Evolutionary conservation across 2,329 filamentous ascomycete species (phyloP).

Genomic region (Fusarium robinianum): DNA sequence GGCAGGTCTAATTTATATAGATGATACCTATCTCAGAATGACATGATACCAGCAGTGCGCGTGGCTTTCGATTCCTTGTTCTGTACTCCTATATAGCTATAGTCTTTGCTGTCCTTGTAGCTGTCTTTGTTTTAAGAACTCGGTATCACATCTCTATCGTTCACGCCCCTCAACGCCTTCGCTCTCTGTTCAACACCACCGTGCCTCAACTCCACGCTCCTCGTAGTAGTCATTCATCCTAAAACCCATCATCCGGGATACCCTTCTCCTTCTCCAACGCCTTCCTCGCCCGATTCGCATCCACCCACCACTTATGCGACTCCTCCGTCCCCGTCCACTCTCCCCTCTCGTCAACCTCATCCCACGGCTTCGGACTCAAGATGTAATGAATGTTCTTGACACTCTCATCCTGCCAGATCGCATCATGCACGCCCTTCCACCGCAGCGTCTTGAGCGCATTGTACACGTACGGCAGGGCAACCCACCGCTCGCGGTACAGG

Average conservation of each 20-base stretch:
- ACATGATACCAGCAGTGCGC: constrained; percentile 15
- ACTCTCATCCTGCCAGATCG: constrained; percentile 61
- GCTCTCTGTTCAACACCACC: constrained; percentile 3
- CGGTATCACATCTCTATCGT: too few relatives aligned
- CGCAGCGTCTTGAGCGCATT: constrained; percentile 67
- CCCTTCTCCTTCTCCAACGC: constrained; percentile 46
- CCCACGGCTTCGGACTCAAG: constrained; percentile 65
- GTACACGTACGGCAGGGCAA: constrained; percentile 62
- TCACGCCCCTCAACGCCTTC: constrained; percentile 6
- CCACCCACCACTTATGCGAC: constrained; percentile 61
- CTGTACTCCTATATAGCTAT: too few relatives aligned
- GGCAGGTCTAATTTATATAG: constrained; percentile 20
- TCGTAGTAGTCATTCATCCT: too few relatives aligned
- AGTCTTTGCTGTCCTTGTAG: not conserved
- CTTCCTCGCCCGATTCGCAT: constrained; percentile 52
- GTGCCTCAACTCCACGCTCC: too few relatives aligned
- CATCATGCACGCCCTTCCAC: constrained; percentile 55
- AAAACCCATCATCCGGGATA: constrained; percentile 39
- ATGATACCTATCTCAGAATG: constrained; percentile 30
- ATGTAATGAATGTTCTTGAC: constrained; percentile 68
- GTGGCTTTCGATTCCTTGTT: too few relatives aligned
- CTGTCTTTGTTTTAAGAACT: too few relatives aligned
- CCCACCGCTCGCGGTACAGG: constrained; percentile 60
- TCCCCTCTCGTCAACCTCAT: constrained; percentile 52
- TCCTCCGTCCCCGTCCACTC: constrained; percentile 51